These are phyloP conservation scores for Prinsepia uniflora DNA, from an alignment of 306 rosid species.

Conservation along the genomic window DNA sequence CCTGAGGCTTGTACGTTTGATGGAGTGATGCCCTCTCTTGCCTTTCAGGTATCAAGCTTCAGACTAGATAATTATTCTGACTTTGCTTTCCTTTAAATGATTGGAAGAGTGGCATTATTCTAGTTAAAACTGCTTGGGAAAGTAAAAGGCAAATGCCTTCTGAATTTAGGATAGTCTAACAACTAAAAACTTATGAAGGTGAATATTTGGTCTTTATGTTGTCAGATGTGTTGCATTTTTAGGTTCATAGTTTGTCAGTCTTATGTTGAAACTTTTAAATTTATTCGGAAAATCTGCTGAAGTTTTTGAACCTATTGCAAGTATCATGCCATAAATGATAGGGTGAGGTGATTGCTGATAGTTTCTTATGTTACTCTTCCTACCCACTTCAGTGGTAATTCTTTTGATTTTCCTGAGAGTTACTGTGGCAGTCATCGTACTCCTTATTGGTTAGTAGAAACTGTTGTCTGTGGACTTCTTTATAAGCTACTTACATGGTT, in stretches of 20 bases:
- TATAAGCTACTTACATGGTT: neutral
- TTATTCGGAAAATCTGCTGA: no score
- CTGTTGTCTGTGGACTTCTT: neutral
- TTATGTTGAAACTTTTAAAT: no score
- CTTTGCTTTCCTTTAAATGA: neutral
- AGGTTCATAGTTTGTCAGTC: no score
- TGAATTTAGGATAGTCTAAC: no score
- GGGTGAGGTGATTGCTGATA: neutral
- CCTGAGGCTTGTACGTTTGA: conserved; percentile 23
- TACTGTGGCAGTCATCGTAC: neutral
- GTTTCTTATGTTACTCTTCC: neutral
- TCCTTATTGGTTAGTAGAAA: neutral
- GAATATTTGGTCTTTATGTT: no score
- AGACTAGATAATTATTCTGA: neutral
- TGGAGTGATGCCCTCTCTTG: conserved; percentile 46
- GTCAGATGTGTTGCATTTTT: no score
- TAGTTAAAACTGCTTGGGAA: no score
- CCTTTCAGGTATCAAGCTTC: conserved; percentile 50
- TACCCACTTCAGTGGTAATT: neutral
- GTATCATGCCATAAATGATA: neutral
- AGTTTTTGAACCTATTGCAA: no score
- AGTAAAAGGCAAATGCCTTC: no score
- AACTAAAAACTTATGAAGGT: no score
- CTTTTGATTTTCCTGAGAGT: neutral
- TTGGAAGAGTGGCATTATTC: neutral